Percentiles rank a stretch among this genome's conserved stretches.
Conservation (phyloP, 2,329 filamentous ascomycete genomes). For the Cordyceps farinosa region DNA sequence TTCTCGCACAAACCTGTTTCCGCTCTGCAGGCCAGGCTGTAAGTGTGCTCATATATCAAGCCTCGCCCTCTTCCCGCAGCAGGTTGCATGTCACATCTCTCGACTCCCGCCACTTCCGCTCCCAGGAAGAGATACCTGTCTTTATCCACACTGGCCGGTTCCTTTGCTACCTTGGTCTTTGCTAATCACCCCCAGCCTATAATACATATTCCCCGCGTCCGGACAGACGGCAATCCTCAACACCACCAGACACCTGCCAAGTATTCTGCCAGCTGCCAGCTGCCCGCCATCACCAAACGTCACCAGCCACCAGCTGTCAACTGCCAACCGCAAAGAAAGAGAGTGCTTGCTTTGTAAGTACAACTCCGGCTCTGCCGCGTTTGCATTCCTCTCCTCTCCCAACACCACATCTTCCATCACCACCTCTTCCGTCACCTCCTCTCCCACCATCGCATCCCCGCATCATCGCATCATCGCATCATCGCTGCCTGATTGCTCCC, state of each 20-base stretch:
- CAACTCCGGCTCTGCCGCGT: background rate
- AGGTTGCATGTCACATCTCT: constrained; percentile 2
- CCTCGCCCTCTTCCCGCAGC: constrained; percentile 5
- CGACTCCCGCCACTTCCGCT: constrained; percentile 11
- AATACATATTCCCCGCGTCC: constrained; percentile 9
- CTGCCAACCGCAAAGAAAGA: background rate
- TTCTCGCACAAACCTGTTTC: background rate
- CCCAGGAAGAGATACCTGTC: background rate
- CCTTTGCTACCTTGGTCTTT: background rate
- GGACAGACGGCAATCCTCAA: background rate
- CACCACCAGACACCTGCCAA: background rate
- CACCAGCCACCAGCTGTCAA: background rate
- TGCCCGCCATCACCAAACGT: background rate
- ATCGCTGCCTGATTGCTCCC: constrained; percentile 11
- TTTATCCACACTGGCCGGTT: background rate
- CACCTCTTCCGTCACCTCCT: background rate
- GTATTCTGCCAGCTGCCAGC: background rate
- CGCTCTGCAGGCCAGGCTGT: constrained; percentile 5
- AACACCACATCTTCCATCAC: no score
- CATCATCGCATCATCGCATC: background rate
- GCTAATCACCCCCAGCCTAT: constrained; percentile 15
- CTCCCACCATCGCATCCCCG: background rate
- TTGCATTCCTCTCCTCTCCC: background rate
- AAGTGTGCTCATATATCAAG: constrained; percentile 14
- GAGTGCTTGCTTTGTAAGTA: constrained; percentile 2